Conservation (phyloP, 116 monocot species). For the Thalassia testudinum region DNA sequence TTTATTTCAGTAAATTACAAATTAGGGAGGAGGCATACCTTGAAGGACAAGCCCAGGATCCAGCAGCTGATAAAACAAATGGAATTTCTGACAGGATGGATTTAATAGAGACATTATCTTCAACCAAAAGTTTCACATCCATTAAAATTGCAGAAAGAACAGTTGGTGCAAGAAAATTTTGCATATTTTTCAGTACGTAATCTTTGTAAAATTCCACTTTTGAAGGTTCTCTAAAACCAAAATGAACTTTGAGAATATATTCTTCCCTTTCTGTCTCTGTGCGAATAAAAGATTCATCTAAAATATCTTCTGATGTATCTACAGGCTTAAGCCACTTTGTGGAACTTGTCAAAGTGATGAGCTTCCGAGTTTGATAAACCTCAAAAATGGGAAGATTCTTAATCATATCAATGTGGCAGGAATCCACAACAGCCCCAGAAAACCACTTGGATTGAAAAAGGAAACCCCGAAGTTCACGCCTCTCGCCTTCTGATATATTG, state of each 20-base stretch:
- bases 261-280: slow-evolving; percentile 77
- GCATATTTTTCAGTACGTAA: slow-evolving; percentile 52
- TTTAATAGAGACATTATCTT: slow-evolving; percentile 45
- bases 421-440: slow-evolving; percentile 33
- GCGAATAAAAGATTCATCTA: slow-evolving; percentile 70
- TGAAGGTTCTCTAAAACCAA: slow-evolving; percentile 55
- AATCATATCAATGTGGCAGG: slow-evolving; percentile 47
- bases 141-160: slow-evolving; percentile 48
- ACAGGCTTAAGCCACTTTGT: slow-evolving; percentile 81
- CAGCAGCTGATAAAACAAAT: slow-evolving; percentile 81
- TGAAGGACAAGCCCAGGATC: slow-evolving; percentile 70
- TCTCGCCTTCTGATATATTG: slow-evolving; percentile 62
- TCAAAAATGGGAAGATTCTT: slow-evolving; percentile 89
- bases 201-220: slow-evolving; percentile 74
- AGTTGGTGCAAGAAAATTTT: slow-evolving; percentile 42
- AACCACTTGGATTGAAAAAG: slow-evolving; percentile 97
- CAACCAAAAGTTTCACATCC: slow-evolving; percentile 58
- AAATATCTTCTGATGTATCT: slow-evolving; percentile 55
- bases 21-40: slow-evolving; percentile 30
- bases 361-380: slow-evolving; percentile 42
- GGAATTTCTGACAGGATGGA: slow-evolving; percentile 35
- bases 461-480: slow-evolving; percentile 80
- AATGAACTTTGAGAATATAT: slow-evolving; percentile 39
- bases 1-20: too few species aligned
- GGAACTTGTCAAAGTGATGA: slow-evolving; percentile 41